Percentiles rank a stretch among this genome's conserved stretches.
phyloP scores from a whole-genome alignment of 164 flowering plant genomes.

The Kingdonia uniflora region DNA sequence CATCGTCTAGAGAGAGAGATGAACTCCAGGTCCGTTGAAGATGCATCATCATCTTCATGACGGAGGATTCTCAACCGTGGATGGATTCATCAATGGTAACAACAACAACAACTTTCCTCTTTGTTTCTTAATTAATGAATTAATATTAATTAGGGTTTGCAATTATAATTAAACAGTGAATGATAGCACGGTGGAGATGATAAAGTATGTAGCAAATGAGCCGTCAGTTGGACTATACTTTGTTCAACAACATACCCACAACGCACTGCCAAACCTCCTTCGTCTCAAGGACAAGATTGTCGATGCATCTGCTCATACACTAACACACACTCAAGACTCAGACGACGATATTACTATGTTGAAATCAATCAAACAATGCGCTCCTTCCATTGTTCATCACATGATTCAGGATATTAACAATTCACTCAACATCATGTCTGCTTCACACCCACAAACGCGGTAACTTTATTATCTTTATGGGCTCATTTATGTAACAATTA shows the following conservation, averaged over 20 bases:
- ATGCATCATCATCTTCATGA: slow-evolving; percentile 13
- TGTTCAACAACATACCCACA: slow-evolving; percentile 75
- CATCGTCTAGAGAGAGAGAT: no score
- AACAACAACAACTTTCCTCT: neutral
- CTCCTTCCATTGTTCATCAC: slow-evolving; percentile 47
- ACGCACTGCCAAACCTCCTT: slow-evolving; percentile 59
- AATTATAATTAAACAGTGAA: slow-evolving; percentile 14
- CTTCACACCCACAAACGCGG: neutral
- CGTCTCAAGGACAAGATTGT: slow-evolving; percentile 20
- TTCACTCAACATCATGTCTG: slow-evolving; percentile 40
- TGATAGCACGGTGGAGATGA: slow-evolving; percentile 68
- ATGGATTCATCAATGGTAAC: slow-evolving; percentile 28
- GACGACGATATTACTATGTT: slow-evolving; percentile 68
- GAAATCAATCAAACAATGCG: slow-evolving; percentile 75
- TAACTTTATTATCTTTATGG: neutral
- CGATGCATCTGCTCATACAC: no score
- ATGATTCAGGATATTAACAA: slow-evolving; percentile 66
- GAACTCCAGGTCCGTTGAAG: no score
- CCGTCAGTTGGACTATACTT: slow-evolving; percentile 92
- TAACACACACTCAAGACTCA: slow-evolving; percentile 29
- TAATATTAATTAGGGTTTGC: neutral
- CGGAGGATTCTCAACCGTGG: slow-evolving; percentile 23
- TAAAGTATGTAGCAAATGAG: slow-evolving; percentile 78
- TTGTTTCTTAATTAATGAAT: neutral
- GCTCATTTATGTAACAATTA: neutral